phyloP scores from a whole-genome alignment of 495 filamentous ascomycete genomes.

The Clavariopsis aquatica region DNA sequence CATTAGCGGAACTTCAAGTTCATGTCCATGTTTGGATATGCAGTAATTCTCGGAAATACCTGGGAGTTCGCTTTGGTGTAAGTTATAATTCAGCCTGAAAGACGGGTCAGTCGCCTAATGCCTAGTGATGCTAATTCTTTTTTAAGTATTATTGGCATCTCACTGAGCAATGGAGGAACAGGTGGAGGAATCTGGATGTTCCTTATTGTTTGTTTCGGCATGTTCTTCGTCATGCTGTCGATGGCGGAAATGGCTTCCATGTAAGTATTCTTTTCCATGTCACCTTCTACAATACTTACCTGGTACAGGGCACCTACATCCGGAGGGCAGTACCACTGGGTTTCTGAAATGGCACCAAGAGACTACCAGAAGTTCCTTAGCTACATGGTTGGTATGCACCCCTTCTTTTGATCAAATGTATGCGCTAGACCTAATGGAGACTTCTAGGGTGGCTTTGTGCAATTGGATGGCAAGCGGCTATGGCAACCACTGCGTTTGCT shows the following conservation, averaged over 20 bases:
- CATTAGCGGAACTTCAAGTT: background rate
- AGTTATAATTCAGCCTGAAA: too few relatives aligned
- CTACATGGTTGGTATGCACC: slow-evolving; percentile 50
- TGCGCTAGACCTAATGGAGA: slow-evolving; percentile 26
- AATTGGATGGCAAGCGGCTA: slow-evolving; percentile 46
- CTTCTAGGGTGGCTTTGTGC: slow-evolving; percentile 44
- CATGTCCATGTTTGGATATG: background rate
- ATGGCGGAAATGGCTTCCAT: slow-evolving; percentile 42
- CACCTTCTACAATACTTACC: background rate
- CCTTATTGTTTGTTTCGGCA: slow-evolving; percentile 21
- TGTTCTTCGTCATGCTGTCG: slow-evolving; percentile 19
- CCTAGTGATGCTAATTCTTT: background rate
- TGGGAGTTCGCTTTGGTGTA: slow-evolving; percentile 4
- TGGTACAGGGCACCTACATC: slow-evolving; percentile 47
- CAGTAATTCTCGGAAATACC: background rate
- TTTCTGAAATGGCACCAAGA: slow-evolving; percentile 52
- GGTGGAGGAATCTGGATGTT: slow-evolving; percentile 34
- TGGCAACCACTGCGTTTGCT: slow-evolving; percentile 44
- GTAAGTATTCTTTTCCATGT: background rate
- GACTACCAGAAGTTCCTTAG: slow-evolving; percentile 49
- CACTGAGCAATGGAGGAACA: slow-evolving; percentile 39
- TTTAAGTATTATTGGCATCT: background rate
- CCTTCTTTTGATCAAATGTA: too few relatives aligned
- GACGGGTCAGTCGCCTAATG: too few relatives aligned
- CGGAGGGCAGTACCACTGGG: slow-evolving; percentile 58